phyloP scores from a whole-genome alignment of 768 basidiomycete genomes.

The Termitomyces sp. region DNA sequence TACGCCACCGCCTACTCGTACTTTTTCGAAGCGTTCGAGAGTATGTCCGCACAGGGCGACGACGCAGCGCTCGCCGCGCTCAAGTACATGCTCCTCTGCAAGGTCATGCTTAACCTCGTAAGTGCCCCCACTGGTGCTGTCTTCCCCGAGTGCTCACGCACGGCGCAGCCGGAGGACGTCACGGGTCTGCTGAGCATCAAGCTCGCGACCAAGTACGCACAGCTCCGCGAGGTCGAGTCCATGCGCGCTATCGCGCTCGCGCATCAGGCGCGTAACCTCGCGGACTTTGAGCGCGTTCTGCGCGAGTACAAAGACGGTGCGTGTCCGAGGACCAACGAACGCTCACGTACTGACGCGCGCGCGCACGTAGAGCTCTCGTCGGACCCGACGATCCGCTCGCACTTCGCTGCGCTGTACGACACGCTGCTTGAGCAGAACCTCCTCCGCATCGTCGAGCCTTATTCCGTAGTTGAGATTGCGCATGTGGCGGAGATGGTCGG shows the following conservation, averaged over 20 bases:
- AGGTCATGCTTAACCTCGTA: slow-evolving; percentile 95
- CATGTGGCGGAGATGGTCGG: slow-evolving; percentile 85
- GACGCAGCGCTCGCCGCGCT: slow-evolving; percentile 74
- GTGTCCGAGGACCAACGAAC: neutral
- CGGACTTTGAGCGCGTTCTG: slow-evolving; percentile 84
- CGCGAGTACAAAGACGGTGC: slow-evolving; percentile 78
- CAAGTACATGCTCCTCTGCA: slow-evolving; percentile 98
- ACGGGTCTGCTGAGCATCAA: slow-evolving; percentile 82
- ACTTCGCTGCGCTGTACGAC: slow-evolving; percentile 91
- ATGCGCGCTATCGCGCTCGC: slow-evolving; percentile 95
- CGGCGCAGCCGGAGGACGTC: slow-evolving; percentile 83
- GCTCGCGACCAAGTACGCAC: slow-evolving; percentile 81
- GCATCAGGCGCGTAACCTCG: slow-evolving; percentile 86
- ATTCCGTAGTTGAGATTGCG: slow-evolving; percentile 85
- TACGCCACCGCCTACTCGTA: slow-evolving; percentile 97
- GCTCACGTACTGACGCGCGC: neutral
- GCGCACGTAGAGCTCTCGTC: slow-evolving; percentile 73
- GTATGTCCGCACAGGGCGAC: slow-evolving; percentile 71
- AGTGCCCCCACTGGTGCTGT: slow-evolving; percentile 18
- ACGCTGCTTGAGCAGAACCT: slow-evolving; percentile 95
- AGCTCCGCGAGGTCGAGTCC: slow-evolving; percentile 84
- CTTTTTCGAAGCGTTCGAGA: slow-evolving; percentile 97
- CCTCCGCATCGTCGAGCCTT: slow-evolving; percentile 92
- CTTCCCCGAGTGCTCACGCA: no score
- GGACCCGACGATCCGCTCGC: slow-evolving; percentile 92